Evolutionary conservation across 352 stramenopile genomes (phyloP).

Genomic region (Plasmopara muralis): DNA sequence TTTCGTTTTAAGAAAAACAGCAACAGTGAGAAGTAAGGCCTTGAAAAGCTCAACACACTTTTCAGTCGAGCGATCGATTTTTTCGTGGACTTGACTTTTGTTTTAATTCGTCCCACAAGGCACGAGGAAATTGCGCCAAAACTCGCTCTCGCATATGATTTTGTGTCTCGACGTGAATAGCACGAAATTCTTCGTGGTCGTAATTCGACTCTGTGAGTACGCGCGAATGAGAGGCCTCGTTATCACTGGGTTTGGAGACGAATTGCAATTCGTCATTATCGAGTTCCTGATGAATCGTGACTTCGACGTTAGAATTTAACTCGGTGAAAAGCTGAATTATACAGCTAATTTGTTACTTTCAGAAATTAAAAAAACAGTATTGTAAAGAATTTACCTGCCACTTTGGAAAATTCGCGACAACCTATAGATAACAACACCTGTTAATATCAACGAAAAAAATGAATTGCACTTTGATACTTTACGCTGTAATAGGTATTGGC

Average conservation of each 20-base stretch:
- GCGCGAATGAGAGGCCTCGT: constrained; percentile 10
- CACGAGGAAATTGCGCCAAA: constrained; percentile 48
- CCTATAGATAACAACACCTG: constrained; percentile 22
- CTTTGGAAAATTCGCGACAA: constrained; percentile 50
- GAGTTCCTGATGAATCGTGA: constrained; percentile 41
- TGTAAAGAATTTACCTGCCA: constrained; percentile 39
- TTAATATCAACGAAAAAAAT: background rate
- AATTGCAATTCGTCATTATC: constrained; percentile 53
- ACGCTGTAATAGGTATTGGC: constrained; percentile 56
- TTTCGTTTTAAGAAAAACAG: constrained; percentile 10
- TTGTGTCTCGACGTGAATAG: constrained; percentile 50
- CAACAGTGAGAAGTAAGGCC: constrained; percentile 13
- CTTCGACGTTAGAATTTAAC: constrained; percentile 31
- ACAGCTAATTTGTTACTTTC: too few species aligned
- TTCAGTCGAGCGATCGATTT: too few species aligned
- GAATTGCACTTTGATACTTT: constrained; percentile 1
- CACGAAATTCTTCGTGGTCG: constrained; percentile 42
- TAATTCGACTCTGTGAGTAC: constrained; percentile 51
- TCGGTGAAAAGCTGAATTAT: constrained; percentile 53
- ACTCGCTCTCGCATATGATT: constrained; percentile 58
- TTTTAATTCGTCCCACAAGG: constrained; percentile 60
- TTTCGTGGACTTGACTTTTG: constrained; percentile 7
- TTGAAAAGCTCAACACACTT: too few species aligned
- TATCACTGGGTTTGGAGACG: constrained; percentile 7
- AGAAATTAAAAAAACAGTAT: too few species aligned